phyloP scores from a whole-genome alignment of 208 protist genomes.

The Acanthamoeba sp. region DNA sequence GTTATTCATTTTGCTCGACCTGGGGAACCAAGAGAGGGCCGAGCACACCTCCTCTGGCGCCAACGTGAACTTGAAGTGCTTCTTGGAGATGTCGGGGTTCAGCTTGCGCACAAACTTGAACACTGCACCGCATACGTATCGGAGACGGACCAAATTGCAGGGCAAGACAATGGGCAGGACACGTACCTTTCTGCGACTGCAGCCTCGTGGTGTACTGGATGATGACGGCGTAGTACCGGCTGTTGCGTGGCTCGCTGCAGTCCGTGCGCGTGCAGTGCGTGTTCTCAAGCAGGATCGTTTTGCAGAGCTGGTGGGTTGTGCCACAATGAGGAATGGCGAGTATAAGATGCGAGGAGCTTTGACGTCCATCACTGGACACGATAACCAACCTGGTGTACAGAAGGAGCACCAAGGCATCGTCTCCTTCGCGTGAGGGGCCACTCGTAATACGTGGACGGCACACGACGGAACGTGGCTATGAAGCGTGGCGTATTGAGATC shows the following conservation, averaged over 20 bases:
- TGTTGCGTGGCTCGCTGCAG: conserved; percentile 86
- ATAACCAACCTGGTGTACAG: not conserved
- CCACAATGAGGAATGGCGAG: not conserved
- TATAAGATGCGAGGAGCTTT: too few relatives aligned
- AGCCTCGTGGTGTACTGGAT: conserved; percentile 78
- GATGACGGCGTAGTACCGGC: conserved; percentile 77
- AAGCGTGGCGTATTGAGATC: conserved; percentile 23
- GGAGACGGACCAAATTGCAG: not conserved
- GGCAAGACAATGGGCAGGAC: not conserved
- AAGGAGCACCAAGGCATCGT: conserved; percentile 2
- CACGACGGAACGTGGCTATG: conserved; percentile 89
- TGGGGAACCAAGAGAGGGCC: not conserved
- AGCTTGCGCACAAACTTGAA: conserved; percentile 73
- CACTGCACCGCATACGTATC: not conserved
- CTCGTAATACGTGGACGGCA: conserved; percentile 93
- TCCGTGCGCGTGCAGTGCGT: conserved; percentile 91
- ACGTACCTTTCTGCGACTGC: conserved; percentile 57
- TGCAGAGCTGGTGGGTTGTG: conserved; percentile 92
- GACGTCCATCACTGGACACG: too few relatives aligned
- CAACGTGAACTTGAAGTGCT: conserved; percentile 77
- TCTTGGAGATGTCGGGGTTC: conserved; percentile 53
- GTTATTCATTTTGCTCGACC: not conserved
- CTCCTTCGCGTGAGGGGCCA: conserved; percentile 91
- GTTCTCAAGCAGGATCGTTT: conserved; percentile 95
- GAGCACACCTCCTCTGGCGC: conserved; percentile 46